Conservation (phyloP, 73 alveolate species). For the Paramecium bursaria region DNA sequence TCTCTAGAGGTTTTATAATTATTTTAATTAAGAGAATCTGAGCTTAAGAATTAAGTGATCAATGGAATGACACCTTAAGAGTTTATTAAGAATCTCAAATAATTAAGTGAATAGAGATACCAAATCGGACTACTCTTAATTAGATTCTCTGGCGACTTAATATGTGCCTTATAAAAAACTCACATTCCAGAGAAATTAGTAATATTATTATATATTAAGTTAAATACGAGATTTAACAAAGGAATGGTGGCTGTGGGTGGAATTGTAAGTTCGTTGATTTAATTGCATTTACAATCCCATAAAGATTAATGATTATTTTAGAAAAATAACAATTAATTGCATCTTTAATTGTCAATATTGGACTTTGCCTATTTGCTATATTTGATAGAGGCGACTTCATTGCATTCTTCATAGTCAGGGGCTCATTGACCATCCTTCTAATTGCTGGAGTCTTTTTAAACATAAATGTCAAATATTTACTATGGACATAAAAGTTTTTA, state of each 20-base stretch:
- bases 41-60: conserved; percentile 7
- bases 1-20: background rate
- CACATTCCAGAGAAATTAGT: conserved; percentile 51
- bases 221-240: conserved; percentile 31
- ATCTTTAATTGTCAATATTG: no score
- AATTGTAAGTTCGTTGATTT: conserved; percentile 3
- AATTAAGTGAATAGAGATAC: conserved; percentile 12
- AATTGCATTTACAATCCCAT: no score
- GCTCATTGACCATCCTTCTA: no score
- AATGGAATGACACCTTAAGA: conserved; percentile 42
- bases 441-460: no score
- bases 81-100: background rate
- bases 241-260: conserved; percentile 58
- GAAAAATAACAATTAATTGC: no score
- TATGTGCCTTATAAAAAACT: conserved; percentile 40
- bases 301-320: no score
- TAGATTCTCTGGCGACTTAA: conserved; percentile 25
- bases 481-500: no score
- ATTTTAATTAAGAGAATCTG: conserved; percentile 47
- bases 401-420: no score
- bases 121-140: background rate
- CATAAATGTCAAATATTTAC: no score
- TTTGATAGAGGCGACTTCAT: no score
- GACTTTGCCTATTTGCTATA: no score
- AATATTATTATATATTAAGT: background rate